A percentile compares a stretch with the other conserved stretches of the same genome.
phyloP scores from a whole-genome alignment of 2,329 filamentous ascomycete species.

The Aureobasidium sp. region DNA sequence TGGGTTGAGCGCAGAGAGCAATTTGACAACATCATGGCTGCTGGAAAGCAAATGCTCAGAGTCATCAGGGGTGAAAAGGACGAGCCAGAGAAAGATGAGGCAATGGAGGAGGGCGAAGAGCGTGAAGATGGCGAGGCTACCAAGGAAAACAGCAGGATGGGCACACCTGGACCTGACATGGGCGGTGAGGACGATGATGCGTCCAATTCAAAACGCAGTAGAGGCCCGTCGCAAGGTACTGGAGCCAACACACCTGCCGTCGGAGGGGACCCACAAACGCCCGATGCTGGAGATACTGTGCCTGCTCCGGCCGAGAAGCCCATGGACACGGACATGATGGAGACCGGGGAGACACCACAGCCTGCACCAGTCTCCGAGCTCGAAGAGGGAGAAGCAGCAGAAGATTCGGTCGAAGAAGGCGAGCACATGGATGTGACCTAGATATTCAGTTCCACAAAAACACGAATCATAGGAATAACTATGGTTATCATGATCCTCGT shows the following conservation, averaged over 20 bases:
- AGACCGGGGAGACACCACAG: slow-evolving; percentile 16
- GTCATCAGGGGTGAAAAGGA: slow-evolving; percentile 94
- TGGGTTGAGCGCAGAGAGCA: slow-evolving; percentile 82
- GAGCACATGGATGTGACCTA: slow-evolving; percentile 18
- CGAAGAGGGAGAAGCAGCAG: slow-evolving; percentile 25
- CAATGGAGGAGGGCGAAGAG: slow-evolving; percentile 63
- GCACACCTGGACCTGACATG: slow-evolving; percentile 38
- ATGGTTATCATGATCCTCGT: not conserved
- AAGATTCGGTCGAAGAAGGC: slow-evolving; percentile 16
- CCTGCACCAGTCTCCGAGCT: slow-evolving; percentile 19
- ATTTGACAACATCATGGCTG: slow-evolving; percentile 82
- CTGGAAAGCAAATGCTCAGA: slow-evolving; percentile 77
- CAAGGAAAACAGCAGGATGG: slow-evolving; percentile 37
- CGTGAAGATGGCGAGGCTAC: slow-evolving; percentile 45
- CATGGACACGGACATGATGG: slow-evolving; percentile 17
- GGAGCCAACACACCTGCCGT: slow-evolving; percentile 19
- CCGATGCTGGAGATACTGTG: not conserved
- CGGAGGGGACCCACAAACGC: not conserved
- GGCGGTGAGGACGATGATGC: slow-evolving; percentile 26
- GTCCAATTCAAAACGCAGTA: slow-evolving; percentile 14
- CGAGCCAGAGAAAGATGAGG: slow-evolving; percentile 80
- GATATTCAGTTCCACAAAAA: not conserved
- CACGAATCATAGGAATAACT: not conserved
- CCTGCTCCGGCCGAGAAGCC: slow-evolving; percentile 8
- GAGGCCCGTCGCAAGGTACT: slow-evolving; percentile 13